A percentile compares a stretch with the other conserved stretches of the same genome.
These are phyloP conservation scores for Boehmeria nivea DNA, from an alignment of 306 rosid species.

Conservation along the genomic window DNA sequence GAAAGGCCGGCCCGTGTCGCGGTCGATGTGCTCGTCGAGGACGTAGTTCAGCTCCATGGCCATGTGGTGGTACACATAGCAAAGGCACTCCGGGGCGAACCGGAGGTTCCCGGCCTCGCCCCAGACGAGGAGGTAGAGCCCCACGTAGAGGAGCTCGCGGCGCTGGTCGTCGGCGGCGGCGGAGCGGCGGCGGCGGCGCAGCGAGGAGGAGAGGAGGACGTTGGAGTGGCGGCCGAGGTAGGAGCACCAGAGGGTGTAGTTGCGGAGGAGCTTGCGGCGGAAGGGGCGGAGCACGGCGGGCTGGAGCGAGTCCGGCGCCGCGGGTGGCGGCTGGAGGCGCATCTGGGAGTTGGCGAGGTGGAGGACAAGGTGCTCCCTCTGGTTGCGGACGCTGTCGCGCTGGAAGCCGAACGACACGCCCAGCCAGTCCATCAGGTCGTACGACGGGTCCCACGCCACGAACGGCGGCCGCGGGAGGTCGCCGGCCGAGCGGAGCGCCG, in stretches of 20 bases:
- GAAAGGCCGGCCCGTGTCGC: constrained; percentile 54
- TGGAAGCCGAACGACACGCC: constrained; percentile 74
- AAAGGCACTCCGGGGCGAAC: constrained; percentile 69
- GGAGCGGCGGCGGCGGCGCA: constrained; percentile 45
- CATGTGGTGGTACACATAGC: constrained; percentile 73
- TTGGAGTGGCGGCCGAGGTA: constrained; percentile 57
- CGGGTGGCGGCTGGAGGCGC: constrained; percentile 61
- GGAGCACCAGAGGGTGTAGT: constrained; percentile 76
- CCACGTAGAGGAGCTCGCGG: constrained; percentile 67
- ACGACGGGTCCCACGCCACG: constrained; percentile 38
- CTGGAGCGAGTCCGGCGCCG: constrained; percentile 40
- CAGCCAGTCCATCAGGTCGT: constrained; percentile 85
- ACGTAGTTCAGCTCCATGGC: constrained; percentile 72
- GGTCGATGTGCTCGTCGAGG: constrained; percentile 46
- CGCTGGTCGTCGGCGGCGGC: constrained; percentile 38
- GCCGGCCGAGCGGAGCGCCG: constrained; percentile 66
- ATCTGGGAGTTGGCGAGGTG: constrained; percentile 90
- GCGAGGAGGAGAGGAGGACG: constrained; percentile 19
- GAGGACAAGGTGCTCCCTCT: constrained; percentile 88
- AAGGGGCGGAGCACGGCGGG: constrained; percentile 44
- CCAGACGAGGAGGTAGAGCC: constrained; percentile 67
- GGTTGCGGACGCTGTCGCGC: constrained; percentile 74
- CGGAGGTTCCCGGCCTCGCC: constrained; percentile 89
- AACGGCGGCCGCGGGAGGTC: constrained; percentile 68
- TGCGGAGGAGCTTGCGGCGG: constrained; percentile 54